A percentile compares a stretch with the other conserved stretches of the same genome.
These are phyloP conservation scores for Curvularia sp. DNA, from an alignment of 2,329 filamentous ascomycete genomes.

Conservation along the genomic window DNA sequence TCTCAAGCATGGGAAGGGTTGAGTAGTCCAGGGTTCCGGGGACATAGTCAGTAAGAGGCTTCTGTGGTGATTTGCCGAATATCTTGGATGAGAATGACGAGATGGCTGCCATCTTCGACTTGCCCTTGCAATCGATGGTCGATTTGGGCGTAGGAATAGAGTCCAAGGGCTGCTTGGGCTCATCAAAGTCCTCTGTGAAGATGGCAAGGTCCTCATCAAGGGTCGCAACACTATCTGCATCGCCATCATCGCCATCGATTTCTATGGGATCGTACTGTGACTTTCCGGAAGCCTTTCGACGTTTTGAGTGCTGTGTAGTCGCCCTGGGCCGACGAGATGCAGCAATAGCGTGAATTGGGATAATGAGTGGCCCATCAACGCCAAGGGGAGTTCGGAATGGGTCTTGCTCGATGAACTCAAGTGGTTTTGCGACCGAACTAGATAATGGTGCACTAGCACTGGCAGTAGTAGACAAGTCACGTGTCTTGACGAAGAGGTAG, in stretches of 20 bases:
- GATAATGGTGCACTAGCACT: background rate
- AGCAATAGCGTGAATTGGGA: conserved; percentile 62
- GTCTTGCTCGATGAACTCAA: conserved; percentile 51
- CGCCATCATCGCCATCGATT: conserved; percentile 49
- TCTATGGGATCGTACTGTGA: conserved; percentile 49
- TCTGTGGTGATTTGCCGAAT: conserved; percentile 29
- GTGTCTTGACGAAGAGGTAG: conserved; percentile 72
- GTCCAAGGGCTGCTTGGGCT: conserved; percentile 17
- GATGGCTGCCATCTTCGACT: conserved; percentile 34
- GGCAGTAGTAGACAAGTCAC: too few relatives aligned
- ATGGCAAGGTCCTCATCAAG: conserved; percentile 58
- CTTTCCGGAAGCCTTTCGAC: conserved; percentile 39
- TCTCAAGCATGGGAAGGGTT: conserved; percentile 68
- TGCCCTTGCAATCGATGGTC: conserved; percentile 35
- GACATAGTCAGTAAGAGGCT: conserved; percentile 65
- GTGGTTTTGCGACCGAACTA: conserved; percentile 29
- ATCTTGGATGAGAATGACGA: conserved; percentile 30
- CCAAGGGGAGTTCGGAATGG: conserved; percentile 54
- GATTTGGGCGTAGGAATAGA: conserved; percentile 38
- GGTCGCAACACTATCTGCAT: conserved; percentile 58
- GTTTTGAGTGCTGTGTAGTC: conserved; percentile 31
- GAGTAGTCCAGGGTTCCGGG: conserved; percentile 70
- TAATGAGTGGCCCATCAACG: conserved; percentile 52
- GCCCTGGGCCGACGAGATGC: conserved; percentile 52
- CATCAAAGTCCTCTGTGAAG: conserved; percentile 35